Base-by-base conservation (phyloP, 495 filamentous ascomycete genomes). In the Trichoderma gamsii region DNA sequence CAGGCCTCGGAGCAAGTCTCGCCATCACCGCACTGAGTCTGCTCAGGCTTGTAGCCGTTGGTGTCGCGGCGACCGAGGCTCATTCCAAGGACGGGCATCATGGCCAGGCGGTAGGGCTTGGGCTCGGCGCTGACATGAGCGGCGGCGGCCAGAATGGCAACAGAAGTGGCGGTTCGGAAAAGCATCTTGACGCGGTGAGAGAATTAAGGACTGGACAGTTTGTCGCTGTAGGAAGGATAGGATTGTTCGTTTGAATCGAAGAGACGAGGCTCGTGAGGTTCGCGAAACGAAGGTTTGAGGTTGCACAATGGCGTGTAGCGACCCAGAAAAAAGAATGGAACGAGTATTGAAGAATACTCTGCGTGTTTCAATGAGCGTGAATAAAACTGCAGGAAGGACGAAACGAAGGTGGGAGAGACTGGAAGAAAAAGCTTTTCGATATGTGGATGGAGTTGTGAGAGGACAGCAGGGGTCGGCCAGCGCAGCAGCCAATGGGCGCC, bases 1-100 rank as follows among this genome's bases (percentile, higher is more conserved):
- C 81, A 83, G 56, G 81, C 80, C 70, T 81, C 76, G n/a, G 74
- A 74, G 73, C 80, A 82, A 4, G 81, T 82, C 63, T 73, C 64
- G 46, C 80, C 81, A 29, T 69, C 66, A 23, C 75, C 72, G 66
- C 81, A 82, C 41, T 76, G 72, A 46, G 76, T 73, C 73, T 79
- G 74, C 59, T 72, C 72, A 23, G 81, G 80, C 70, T 76, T 70
- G 70, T 83, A 83, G 63, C 79, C 80, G 46, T 76, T 73, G 38
- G 56, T 64, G 11, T 70, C 65, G 41, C 80, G 78, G 46, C 79
- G 80, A 41, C 72, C 69, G 51, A 82, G 71, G 56, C 78, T 79
- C 15, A 82, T 51, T 23, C 75, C 71, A 49, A 73, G 78, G 67
- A 74, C 65, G 1, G 81, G 78, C 73, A 80, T 80, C 70, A 74